These are phyloP conservation scores for Mortierella polycephala DNA, from an alignment of 371 early-diverging fungal species.

Conservation along the genomic window DNA sequence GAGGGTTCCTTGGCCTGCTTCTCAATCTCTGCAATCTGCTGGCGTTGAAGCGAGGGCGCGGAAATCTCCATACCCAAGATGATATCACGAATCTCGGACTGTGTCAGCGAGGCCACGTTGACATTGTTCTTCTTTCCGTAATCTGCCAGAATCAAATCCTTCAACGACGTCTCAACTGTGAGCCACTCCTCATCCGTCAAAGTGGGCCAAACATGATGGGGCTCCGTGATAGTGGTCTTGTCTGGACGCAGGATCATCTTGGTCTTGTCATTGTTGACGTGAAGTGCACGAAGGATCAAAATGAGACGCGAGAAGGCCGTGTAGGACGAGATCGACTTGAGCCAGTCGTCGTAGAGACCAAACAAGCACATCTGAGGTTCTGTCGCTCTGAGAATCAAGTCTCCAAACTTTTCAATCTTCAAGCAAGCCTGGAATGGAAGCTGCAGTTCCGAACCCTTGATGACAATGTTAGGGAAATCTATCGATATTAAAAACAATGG, in stretches of 20 bases:
- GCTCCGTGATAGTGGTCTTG: constrained; percentile 91
- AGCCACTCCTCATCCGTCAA: constrained; percentile 98
- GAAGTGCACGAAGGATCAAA: constrained; percentile 95
- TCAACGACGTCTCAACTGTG: constrained; percentile 94
- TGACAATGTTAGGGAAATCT: constrained; percentile 98
- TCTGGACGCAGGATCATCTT: constrained; percentile 96
- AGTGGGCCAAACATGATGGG: constrained; percentile 98
- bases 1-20: constrained; percentile 93
- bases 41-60: constrained; percentile 96
- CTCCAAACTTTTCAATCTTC: constrained; percentile 98
- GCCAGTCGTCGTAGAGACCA: constrained; percentile 96
- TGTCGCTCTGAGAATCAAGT: constrained; percentile 95
- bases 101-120: constrained; percentile 95
- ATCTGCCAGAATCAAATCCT: constrained; percentile 98
- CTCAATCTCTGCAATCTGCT: constrained; percentile 97
- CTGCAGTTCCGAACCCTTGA: constrained; percentile 97
- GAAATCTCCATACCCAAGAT: constrained; percentile 99
- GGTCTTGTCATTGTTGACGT: constrained; percentile 96
- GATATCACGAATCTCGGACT: constrained; percentile 98
- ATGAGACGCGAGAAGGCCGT: constrained; percentile 98
- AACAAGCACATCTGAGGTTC: constrained; percentile 96
- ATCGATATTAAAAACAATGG: constrained; percentile 51
- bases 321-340: constrained; percentile 92
- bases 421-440: constrained; percentile 97
- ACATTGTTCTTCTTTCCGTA: constrained; percentile 99